phyloP scores from a whole-genome alignment of 140 eudicot genomes.

The Anethum foeniculum region DNA sequence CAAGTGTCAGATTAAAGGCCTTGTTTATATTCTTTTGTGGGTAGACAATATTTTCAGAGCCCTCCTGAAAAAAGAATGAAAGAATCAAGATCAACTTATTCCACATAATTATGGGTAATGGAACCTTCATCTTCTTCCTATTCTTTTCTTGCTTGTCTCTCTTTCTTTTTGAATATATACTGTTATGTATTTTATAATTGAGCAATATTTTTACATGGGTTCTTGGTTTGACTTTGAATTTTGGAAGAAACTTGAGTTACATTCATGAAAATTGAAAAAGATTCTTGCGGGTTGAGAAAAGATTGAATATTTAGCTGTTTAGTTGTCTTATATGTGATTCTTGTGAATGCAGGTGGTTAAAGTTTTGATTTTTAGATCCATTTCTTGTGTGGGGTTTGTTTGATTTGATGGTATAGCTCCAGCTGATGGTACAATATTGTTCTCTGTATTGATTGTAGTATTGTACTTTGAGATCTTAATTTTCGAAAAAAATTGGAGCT shows the following conservation, averaged over 20 bases:
- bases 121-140: constrained; percentile 36
- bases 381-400: not conserved
- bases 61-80: constrained; percentile 20
- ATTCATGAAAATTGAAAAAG: not conserved
- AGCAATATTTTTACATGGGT: not conserved
- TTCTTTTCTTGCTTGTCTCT: constrained; percentile 15
- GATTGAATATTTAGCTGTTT: not conserved
- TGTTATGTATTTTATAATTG: constrained; percentile 2
- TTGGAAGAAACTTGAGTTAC: not conserved
- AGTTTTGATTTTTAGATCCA: constrained; percentile 2
- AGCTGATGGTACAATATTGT: not conserved
- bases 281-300: not conserved
- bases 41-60: constrained; percentile 24
- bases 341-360: constrained; percentile 7
- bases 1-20: constrained; percentile 52
- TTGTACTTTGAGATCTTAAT: not conserved
- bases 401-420: not conserved
- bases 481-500: not conserved
- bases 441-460: not conserved
- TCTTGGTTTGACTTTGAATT: constrained; percentile 1
- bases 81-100: constrained; percentile 31
- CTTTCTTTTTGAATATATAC: not conserved
- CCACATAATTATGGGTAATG: constrained; percentile 20
- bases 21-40: constrained; percentile 13
- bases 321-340: not conserved